Percentiles rank a stretch among this genome's conserved stretches.
Evolutionary conservation across 176 grass and related monocot genomes (phyloP).

Genomic region (Zea luxurians): DNA sequence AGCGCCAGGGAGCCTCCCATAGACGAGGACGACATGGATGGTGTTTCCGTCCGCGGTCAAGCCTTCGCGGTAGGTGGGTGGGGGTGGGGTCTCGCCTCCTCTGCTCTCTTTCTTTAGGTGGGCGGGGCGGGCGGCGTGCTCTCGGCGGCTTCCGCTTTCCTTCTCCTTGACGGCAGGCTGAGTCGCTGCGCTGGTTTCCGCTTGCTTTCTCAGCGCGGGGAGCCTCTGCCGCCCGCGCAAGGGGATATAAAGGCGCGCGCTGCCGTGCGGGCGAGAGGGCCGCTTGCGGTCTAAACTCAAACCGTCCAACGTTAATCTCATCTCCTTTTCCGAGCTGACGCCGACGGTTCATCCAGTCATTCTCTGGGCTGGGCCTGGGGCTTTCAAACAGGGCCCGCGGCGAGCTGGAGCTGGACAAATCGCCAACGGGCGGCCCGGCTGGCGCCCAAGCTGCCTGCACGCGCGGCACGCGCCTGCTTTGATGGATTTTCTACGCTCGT

Average conservation of each 20-base stretch:
- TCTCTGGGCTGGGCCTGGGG: not conserved
- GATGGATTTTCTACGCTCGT: too few species aligned
- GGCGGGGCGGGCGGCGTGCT: conserved; percentile 15
- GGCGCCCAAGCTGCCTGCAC: not conserved
- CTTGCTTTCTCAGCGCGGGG: conserved; percentile 6
- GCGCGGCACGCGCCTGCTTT: too few species aligned
- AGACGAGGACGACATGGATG: conserved; percentile 38
- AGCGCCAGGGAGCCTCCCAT: conserved; percentile 61
- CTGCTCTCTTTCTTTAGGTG: not conserved
- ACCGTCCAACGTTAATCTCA: not conserved
- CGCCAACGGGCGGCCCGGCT: too few species aligned
- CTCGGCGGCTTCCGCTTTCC: not conserved
- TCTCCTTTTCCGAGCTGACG: not conserved
- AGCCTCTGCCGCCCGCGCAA: not conserved
- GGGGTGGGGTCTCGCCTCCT: too few species aligned
- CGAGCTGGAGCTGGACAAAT: not conserved
- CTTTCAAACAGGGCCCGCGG: not conserved
- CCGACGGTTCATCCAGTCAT: not conserved
- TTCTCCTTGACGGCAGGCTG: not conserved
- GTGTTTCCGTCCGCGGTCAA: not conserved
- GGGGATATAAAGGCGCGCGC: conserved; percentile 23
- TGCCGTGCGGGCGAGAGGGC: not conserved
- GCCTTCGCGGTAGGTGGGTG: conserved; percentile 18
- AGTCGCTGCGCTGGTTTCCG: not conserved
- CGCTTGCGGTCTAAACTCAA: too few species aligned